A percentile compares a stretch with the other conserved stretches of the same genome.
These are phyloP conservation scores for Colletotrichum tamarilloi DNA, from an alignment of 2,329 filamentous ascomycete species.

Conservation along the genomic window DNA sequence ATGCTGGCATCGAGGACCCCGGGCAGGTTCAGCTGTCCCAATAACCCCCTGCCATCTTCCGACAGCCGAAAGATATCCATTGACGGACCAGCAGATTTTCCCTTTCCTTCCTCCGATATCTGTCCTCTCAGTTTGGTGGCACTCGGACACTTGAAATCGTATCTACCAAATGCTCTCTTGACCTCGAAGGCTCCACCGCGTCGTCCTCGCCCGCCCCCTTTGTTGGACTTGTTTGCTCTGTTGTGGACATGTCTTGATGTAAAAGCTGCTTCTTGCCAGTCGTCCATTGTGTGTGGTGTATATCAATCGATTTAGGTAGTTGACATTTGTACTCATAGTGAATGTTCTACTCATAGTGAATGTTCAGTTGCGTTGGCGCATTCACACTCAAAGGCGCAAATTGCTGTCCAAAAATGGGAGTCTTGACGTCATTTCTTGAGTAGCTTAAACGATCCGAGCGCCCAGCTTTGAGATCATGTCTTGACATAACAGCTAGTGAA, in stretches of 20 bases:
- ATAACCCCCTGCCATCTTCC: slow-evolving; percentile 4
- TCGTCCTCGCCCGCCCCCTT: not conserved
- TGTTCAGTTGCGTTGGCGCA: too few species aligned
- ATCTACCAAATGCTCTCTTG: slow-evolving; percentile 18
- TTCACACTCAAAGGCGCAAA: too few species aligned
- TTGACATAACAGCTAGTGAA: not conserved
- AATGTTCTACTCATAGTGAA: too few species aligned
- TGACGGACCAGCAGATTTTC: not conserved
- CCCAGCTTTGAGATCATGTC: not conserved
- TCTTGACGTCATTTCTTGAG: not conserved
- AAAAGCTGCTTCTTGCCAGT: slow-evolving; percentile 31
- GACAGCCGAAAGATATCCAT: slow-evolving; percentile 26
- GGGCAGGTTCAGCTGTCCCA: slow-evolving; percentile 7
- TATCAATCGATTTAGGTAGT: not conserved
- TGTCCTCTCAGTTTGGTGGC: not conserved
- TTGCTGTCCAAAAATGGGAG: not conserved
- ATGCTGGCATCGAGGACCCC: slow-evolving; percentile 2
- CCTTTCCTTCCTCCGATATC: not conserved
- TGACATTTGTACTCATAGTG: too few species aligned
- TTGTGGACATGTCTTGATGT: slow-evolving; percentile 24
- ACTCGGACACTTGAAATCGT: slow-evolving; percentile 20
- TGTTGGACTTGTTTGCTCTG: slow-evolving; percentile 2
- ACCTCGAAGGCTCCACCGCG: slow-evolving; percentile 24
- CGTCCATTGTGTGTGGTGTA: not conserved
- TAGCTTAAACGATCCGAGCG: not conserved